phyloP scores from a whole-genome alignment of 148 eudicot genomes.

The Vaccinium myrtillus region DNA sequence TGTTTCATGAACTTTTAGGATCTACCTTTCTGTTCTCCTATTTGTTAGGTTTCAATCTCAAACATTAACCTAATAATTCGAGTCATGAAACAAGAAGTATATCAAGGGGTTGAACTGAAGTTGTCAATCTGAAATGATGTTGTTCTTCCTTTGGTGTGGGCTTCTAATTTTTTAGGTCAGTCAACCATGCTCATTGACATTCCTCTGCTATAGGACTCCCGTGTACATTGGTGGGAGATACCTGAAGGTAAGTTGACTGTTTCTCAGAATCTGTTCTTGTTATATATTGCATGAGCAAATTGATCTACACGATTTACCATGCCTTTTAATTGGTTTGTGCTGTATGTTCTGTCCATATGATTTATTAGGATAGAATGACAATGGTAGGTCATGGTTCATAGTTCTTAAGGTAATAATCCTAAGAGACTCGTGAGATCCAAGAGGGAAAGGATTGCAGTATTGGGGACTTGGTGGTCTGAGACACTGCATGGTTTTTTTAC shows the following conservation, averaged over 20 bases:
- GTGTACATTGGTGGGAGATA: slow-evolving; percentile 90
- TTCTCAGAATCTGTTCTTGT: slow-evolving; percentile 14
- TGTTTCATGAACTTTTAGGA: neutral
- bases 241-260: slow-evolving; percentile 59
- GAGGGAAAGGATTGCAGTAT: neutral
- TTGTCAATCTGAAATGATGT: neutral
- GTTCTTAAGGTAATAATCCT: neutral
- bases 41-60: neutral
- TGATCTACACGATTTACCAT: slow-evolving; percentile 6
- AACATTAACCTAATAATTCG: neutral
- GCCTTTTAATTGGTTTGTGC: slow-evolving; percentile 6
- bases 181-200: slow-evolving; percentile 55
- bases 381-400: neutral
- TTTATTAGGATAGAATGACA: neutral
- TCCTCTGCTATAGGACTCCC: slow-evolving; percentile 52
- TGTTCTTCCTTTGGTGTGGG: slow-evolving; percentile 13
- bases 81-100: neutral
- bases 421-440: neutral
- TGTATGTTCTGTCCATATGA: neutral
- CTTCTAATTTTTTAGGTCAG: slow-evolving; percentile 38
- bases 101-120: neutral
- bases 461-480: neutral
- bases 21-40: neutral
- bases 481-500: neutral
- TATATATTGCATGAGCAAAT: slow-evolving; percentile 5